phyloP scores from a whole-genome alignment of 2,329 filamentous ascomycete genomes.

The Thielaviopsis populi region DNA sequence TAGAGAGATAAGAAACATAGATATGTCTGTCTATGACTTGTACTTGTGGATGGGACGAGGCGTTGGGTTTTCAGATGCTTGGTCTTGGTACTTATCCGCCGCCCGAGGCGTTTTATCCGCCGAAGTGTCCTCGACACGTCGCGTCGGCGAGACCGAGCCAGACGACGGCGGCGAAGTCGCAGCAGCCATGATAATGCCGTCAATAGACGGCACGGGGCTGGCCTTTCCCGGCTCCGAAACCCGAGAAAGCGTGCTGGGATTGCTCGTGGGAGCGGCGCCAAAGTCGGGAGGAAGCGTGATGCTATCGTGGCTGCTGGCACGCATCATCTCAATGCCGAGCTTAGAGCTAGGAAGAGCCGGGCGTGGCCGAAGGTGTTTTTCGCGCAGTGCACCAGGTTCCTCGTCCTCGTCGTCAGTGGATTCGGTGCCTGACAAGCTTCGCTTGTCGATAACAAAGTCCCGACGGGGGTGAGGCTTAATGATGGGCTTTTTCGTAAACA shows the following conservation, averaged over 20 bases:
- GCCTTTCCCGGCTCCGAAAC: neutral
- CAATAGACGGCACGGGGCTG: neutral
- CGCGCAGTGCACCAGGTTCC: constrained; percentile 47
- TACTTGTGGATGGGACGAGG: constrained; percentile 5
- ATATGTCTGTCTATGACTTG: constrained; percentile 2
- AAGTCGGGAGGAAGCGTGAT: constrained; percentile 39
- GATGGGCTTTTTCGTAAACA: constrained; percentile 10
- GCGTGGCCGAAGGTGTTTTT: constrained; percentile 39
- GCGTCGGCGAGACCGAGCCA: constrained; percentile 5
- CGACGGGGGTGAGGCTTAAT: constrained; percentile 17
- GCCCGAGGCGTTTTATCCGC: constrained; percentile 12
- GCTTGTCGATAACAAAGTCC: constrained; percentile 41
- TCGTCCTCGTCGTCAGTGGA: constrained; percentile 94
- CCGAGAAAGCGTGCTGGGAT: neutral
- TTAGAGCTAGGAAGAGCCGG: constrained; percentile 62
- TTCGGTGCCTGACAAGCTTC: constrained; percentile 40
- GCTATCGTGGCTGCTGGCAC: constrained; percentile 86
- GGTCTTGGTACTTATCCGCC: constrained; percentile 4
- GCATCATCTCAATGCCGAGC: constrained; percentile 93
- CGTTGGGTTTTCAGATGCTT: constrained; percentile 2
- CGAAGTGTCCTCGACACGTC: neutral
- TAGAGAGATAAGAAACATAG: neutral
- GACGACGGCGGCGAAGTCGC: constrained; percentile 5
- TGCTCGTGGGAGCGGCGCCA: constrained; percentile 18
- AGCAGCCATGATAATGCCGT: neutral